phyloP scores from a whole-genome alignment of 129 eudicot species.

The Gnaphalium uliginosum region DNA sequence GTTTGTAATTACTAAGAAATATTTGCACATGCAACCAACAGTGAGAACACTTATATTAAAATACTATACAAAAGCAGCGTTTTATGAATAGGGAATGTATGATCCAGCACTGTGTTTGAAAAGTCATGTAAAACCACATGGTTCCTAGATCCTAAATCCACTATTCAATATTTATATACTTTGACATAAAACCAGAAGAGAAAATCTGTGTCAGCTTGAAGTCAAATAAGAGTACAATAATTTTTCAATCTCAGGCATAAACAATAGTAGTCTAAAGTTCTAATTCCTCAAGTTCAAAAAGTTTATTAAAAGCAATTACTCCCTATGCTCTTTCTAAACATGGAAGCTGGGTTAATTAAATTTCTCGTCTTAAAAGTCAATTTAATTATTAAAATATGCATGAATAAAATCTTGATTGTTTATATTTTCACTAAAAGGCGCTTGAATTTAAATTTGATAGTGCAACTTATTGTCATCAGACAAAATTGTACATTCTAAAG shows the following conservation, averaged over 20 bases:
- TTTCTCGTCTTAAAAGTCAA: background rate
- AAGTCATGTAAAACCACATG: background rate
- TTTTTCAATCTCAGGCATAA: background rate
- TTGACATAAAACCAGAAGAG: background rate
- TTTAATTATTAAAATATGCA: background rate
- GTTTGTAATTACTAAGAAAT: background rate
- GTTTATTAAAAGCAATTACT: background rate
- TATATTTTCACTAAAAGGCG: background rate
- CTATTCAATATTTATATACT: background rate
- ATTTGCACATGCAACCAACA: background rate
- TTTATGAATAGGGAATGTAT: background rate
- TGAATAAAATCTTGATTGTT: background rate
- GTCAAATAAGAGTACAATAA: background rate
- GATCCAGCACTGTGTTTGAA: background rate
- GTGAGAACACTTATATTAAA: background rate
- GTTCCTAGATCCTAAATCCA: background rate
- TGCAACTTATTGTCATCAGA: background rate
- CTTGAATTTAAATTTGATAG: background rate
- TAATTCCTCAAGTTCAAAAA: slow-evolving; percentile 1
- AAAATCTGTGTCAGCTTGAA: background rate
- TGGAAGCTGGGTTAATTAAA: background rate
- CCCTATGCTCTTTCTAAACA: background rate
- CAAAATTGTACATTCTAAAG: background rate
- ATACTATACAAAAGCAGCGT: background rate
- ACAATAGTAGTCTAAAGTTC: background rate